Percentiles rank a stretch among this genome's conserved stretches.
These are phyloP conservation scores for Solanum tarapatanum DNA, from an alignment of 257 asterid species.

Conservation along the genomic window DNA sequence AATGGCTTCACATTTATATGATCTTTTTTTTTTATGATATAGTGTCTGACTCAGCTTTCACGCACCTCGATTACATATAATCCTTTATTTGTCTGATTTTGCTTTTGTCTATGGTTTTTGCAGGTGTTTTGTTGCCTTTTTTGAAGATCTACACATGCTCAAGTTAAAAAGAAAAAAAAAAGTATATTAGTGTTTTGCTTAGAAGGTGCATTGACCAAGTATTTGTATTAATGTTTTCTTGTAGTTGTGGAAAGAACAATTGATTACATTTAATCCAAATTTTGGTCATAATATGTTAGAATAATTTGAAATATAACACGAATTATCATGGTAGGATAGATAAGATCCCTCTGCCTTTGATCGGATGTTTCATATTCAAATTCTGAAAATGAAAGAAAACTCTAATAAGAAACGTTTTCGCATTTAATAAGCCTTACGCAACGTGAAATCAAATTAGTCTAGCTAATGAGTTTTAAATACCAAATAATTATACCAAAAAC, in stretches of 20 bases:
- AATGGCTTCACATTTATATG: not conserved
- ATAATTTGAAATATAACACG: not conserved
- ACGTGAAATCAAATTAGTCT: not conserved
- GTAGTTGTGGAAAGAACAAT: not conserved
- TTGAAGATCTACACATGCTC: conserved; percentile 18
- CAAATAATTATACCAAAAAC: not conserved
- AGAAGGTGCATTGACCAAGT: not conserved
- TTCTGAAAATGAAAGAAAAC: not conserved
- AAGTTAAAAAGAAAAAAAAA: not conserved
- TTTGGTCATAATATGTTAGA: not conserved
- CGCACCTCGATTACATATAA: not conserved
- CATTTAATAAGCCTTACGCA: not conserved
- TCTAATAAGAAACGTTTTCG: not conserved
- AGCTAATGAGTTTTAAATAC: not conserved
- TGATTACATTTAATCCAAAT: not conserved
- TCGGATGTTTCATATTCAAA: fast-evolving
- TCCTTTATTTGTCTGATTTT: not conserved
- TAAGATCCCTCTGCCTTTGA: not conserved
- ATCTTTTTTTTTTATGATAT: not conserved
- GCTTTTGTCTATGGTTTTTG: not conserved
- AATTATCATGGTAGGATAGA: not conserved
- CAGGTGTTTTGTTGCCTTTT: conserved; percentile 58
- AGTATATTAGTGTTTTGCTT: not conserved
- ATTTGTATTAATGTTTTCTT: not conserved
- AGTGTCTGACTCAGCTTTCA: not conserved